Evolutionary conservation across 306 rosid species (phyloP).

Genomic region (Cicer judaicum): DNA sequence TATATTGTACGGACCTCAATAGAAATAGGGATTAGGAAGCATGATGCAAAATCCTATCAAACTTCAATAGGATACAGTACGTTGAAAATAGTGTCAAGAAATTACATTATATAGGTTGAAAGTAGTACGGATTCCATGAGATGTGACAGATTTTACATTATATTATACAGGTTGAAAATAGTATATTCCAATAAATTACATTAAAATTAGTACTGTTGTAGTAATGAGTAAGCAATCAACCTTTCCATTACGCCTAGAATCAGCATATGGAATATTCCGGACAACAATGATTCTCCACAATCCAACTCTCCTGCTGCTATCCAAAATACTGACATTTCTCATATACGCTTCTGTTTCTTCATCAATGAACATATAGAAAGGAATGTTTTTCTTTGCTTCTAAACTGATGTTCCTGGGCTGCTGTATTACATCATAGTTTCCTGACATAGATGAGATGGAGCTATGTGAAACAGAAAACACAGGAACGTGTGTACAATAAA

Average conservation of each 20-base stretch:
- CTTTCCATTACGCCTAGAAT: conserved; percentile 97
- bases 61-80: conserved; percentile 6
- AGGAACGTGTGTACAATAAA: neutral
- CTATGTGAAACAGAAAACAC: conserved; percentile 49
- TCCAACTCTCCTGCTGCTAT: conserved; percentile 74
- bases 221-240: conserved; percentile 48
- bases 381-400: conserved; percentile 67
- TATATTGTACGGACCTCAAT: conserved; percentile 9
- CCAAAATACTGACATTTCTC: conserved; percentile 78
- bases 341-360: conserved; percentile 84
- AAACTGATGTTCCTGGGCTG: conserved; percentile 85
- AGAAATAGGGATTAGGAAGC: conserved; percentile 2
- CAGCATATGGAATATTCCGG: conserved; percentile 78
- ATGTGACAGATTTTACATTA: conserved; percentile 1
- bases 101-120: conserved; percentile 11
- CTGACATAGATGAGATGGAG: conserved; percentile 54
- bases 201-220: neutral
- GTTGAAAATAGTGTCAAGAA: neutral
- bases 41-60: conserved; percentile 18
- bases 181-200: too few species aligned
- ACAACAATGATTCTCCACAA: conserved; percentile 91
- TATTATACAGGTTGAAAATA: neutral
- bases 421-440: conserved; percentile 92
- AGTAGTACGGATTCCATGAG: neutral
- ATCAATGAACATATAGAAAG: conserved; percentile 91